A percentile compares a stretch with the other conserved stretches of the same genome.
phyloP scores from a whole-genome alignment of 495 filamentous ascomycete genomes.

The Hypoxylon fuscum region DNA sequence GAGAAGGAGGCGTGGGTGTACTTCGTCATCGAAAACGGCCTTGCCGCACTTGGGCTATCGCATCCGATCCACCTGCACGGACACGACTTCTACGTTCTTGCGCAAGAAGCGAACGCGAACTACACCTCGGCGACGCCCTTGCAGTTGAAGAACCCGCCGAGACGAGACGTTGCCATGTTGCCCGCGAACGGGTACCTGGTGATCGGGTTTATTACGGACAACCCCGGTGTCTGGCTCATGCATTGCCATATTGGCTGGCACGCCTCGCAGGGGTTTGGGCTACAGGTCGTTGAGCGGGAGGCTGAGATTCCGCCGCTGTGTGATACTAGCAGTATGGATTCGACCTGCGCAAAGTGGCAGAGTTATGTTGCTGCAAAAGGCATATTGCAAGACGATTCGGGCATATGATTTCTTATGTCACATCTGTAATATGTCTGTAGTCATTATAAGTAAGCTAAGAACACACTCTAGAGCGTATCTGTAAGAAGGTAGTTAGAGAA shows the following conservation, averaged over 20 bases:
- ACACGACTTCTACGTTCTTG: slow-evolving; percentile 68
- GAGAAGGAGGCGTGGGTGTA: slow-evolving; percentile 58
- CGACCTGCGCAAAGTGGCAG: slow-evolving; percentile 48
- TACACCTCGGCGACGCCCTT: slow-evolving; percentile 25
- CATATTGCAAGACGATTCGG: slow-evolving; percentile 18
- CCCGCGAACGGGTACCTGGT: slow-evolving; percentile 48
- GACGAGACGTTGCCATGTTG: slow-evolving; percentile 51
- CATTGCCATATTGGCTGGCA: slow-evolving; percentile 65
- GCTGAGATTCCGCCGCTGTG: slow-evolving; percentile 41
- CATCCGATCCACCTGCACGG: slow-evolving; percentile 68
- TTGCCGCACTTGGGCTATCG: slow-evolving; percentile 51
- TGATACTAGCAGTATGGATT: slow-evolving; percentile 29
- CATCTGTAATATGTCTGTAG: no score
- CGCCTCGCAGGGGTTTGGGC: slow-evolving; percentile 52
- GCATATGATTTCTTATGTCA: no score
- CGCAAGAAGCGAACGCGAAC: slow-evolving; percentile 51
- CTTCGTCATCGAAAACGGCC: slow-evolving; percentile 59
- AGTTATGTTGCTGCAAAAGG: slow-evolving; percentile 29
- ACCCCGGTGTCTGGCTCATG: slow-evolving; percentile 55
- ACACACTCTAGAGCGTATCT: background rate
- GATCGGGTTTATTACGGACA: slow-evolving; percentile 39
- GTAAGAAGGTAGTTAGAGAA: no score
- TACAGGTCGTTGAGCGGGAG: slow-evolving; percentile 59
- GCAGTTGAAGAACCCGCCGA: slow-evolving; percentile 31
- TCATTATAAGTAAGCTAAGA: background rate